Conservation (phyloP, 345 rosid species). For the Brassica carinata region DNA sequence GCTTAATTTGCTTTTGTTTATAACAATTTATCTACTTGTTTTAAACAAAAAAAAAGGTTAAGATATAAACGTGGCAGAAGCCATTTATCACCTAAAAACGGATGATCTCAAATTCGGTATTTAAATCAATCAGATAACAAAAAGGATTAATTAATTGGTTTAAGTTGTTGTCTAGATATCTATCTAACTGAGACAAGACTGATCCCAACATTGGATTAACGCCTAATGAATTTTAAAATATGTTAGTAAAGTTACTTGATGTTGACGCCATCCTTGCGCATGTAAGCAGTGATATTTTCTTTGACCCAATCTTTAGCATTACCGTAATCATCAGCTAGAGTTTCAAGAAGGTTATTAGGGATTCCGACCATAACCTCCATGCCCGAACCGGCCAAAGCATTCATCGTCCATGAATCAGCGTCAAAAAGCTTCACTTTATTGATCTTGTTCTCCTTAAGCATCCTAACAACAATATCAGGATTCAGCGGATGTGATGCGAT, state of each 20-base stretch:
- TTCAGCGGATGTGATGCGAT: conserved; percentile 64
- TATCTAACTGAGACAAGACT: background rate
- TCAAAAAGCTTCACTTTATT: conserved; percentile 80
- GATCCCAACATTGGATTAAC: background rate
- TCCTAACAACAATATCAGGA: conserved; percentile 54
- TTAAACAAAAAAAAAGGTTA: background rate
- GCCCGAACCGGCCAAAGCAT: conserved; percentile 51
- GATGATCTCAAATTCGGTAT: background rate
- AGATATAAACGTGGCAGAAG: background rate
- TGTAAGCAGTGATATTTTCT: conserved; percentile 57
- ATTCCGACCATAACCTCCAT: conserved; percentile 85
- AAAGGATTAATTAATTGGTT: background rate
- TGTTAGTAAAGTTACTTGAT: conserved; percentile 52
- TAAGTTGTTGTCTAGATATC: background rate
- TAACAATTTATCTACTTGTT: background rate
- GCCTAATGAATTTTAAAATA: background rate
- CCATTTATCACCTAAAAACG: background rate
- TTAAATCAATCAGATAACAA: background rate
- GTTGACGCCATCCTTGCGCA: conserved; percentile 55
- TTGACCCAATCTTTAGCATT: conserved; percentile 74
- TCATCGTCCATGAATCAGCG: conserved; percentile 57
- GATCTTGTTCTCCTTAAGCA: conserved; percentile 78
- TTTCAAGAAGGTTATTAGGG: conserved; percentile 60
- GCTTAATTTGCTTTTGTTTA: background rate
- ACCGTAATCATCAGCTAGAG: conserved; percentile 39